Evolutionary conservation across 495 filamentous ascomycete genomes (phyloP).

Genomic region (Penicillium macrosclerotiorum): DNA sequence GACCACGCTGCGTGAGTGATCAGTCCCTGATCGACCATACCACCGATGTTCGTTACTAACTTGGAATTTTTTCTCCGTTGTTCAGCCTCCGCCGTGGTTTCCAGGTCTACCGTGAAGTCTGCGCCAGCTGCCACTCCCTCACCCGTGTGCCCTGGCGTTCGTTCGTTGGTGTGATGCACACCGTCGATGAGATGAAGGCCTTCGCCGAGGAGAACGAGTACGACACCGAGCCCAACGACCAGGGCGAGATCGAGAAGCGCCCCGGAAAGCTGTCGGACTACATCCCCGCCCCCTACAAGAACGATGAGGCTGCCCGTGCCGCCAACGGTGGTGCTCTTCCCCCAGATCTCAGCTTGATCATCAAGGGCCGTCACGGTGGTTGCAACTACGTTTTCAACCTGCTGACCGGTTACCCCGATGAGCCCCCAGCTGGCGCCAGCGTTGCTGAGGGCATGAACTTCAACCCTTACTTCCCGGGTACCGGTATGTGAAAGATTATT

Average conservation of each 20-base stretch:
- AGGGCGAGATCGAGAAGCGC: conserved; percentile 97
- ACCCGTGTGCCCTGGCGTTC: conserved; percentile 89
- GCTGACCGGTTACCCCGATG: conserved; percentile 97
- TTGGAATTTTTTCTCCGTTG: conserved; percentile 28
- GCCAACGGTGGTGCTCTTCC: conserved; percentile 98
- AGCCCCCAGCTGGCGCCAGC: conserved; percentile 81
- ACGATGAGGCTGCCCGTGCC: conserved; percentile 96
- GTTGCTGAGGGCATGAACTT: conserved; percentile 92
- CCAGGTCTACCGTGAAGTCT: conserved; percentile 99
- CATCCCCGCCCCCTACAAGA: conserved; percentile 91
- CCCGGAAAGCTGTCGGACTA: conserved; percentile 98
- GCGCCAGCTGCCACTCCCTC: conserved; percentile 95
- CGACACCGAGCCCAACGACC: conserved; percentile 95
- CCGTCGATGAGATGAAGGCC: conserved; percentile 94
- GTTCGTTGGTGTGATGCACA: conserved; percentile 87
- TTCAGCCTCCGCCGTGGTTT: conserved; percentile 96
- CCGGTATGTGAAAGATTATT: conserved; percentile 51
- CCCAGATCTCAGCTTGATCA: conserved; percentile 94
- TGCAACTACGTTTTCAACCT: conserved; percentile 98
- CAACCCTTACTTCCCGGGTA: conserved; percentile 99
- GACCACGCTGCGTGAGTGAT: conserved; percentile 87
- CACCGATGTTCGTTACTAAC: conserved; percentile 18
- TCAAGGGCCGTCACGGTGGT: conserved; percentile 96
- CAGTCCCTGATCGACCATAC: not conserved
- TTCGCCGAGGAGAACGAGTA: conserved; percentile 98